Conservation (phyloP, 2,329 filamentous ascomycete genomes). For the Ophiostoma ips region DNA sequence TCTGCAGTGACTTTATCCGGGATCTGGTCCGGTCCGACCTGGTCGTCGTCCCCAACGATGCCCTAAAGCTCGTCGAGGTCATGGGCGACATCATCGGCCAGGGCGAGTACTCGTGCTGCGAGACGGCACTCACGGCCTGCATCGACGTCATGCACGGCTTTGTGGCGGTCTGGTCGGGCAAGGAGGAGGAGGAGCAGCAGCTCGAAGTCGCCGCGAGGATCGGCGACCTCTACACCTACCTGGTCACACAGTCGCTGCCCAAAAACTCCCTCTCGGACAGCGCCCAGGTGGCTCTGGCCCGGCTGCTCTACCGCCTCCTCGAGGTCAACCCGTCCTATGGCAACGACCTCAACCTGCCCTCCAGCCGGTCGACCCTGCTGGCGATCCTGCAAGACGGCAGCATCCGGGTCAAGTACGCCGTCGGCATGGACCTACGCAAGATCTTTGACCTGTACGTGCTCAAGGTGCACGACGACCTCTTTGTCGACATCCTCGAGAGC, state of each 20-base stretch:
- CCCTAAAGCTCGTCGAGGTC: constrained; percentile 33
- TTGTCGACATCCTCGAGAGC: constrained; percentile 67
- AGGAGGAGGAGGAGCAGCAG: too few species aligned
- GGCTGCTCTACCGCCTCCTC: constrained; percentile 57
- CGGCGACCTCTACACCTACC: constrained; percentile 66
- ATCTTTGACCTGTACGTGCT: constrained; percentile 77
- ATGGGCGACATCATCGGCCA: constrained; percentile 37
- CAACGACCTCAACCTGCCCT: constrained; percentile 40
- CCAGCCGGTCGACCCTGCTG: constrained; percentile 57
- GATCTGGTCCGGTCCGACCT: constrained; percentile 43
- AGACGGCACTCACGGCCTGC: constrained; percentile 54
- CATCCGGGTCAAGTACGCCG: constrained; percentile 60
- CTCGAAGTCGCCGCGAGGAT: constrained; percentile 51
- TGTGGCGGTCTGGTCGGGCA: constrained; percentile 47
- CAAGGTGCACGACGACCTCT: constrained; percentile 68
- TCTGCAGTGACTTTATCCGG: constrained; percentile 33
- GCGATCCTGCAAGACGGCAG: constrained; percentile 52
- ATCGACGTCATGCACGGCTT: constrained; percentile 55
- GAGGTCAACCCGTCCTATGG: constrained; percentile 54
- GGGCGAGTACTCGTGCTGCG: constrained; percentile 56
- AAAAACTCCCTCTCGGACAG: constrained; percentile 55
- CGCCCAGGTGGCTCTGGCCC: constrained; percentile 52
- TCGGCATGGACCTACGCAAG: constrained; percentile 53
- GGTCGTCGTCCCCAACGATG: constrained; percentile 31
- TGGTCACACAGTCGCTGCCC: constrained; percentile 52